Conservation (phyloP, 768 basidiomycete species). For the Lentinula detonsa region DNA sequence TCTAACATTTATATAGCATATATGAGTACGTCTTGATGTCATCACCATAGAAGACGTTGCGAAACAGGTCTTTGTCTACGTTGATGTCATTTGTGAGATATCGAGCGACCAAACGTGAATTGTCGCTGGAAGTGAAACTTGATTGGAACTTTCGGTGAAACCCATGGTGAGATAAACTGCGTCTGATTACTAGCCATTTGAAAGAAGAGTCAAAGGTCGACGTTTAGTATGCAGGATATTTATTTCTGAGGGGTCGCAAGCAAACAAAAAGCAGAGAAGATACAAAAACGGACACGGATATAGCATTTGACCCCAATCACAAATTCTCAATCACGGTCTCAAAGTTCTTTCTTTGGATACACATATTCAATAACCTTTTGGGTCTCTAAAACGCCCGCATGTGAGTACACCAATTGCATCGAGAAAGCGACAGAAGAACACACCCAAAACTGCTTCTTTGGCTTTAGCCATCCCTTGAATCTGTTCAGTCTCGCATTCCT, state of each 20-base stretch:
- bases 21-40: no score
- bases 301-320: background rate
- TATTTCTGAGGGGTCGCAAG: no score
- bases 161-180: no score
- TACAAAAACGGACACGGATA: background rate
- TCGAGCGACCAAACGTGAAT: no score
- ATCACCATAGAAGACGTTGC: background rate
- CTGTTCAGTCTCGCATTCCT: conserved; percentile 1
- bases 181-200: no score
- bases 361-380: conserved; percentile 1
- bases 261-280: background rate
- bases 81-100: background rate
- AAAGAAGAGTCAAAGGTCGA: no score
- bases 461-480: conserved; percentile 3
- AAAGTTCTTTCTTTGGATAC: background rate
- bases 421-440: background rate
- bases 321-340: background rate
- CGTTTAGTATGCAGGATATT: no score
- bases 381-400: background rate
- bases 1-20: no score
- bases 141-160: no score
- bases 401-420: background rate
- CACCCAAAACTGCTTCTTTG: conserved; percentile 1
- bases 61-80: background rate
- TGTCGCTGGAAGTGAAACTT: no score